phyloP scores from a whole-genome alignment of 78 protist genomes.

The Polysphondylium violaceum region DNA sequence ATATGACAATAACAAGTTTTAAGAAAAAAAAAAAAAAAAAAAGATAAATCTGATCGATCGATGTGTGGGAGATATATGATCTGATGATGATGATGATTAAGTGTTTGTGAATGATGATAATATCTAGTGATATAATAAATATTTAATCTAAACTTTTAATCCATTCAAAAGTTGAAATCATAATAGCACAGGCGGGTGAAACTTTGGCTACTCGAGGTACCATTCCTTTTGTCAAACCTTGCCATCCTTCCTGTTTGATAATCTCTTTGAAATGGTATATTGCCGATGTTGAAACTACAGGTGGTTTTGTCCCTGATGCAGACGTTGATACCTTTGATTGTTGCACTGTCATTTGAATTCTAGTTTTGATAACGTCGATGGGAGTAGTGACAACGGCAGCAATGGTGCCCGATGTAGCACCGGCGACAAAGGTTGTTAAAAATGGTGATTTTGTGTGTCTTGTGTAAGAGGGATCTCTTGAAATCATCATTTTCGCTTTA shows the following conservation, averaged over 20 bases:
- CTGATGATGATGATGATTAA: too few relatives aligned
- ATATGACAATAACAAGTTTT: too few relatives aligned
- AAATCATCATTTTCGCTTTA: constrained; percentile 17
- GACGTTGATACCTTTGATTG: not conserved
- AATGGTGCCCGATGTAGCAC: constrained; percentile 81
- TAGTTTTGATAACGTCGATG: constrained; percentile 88
- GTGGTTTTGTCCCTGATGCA: not conserved
- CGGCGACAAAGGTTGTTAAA: constrained; percentile 64
- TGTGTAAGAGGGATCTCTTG: not conserved
- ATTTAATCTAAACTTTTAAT: too few relatives aligned
- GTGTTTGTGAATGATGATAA: too few relatives aligned
- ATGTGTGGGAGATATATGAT: too few relatives aligned
- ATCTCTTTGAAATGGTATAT: constrained; percentile 20
- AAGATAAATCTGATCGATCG: too few relatives aligned
- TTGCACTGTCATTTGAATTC: constrained; percentile 77
- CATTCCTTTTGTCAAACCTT: constrained; percentile 78
- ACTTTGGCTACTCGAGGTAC: constrained; percentile 85
- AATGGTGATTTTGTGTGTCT: constrained; percentile 27
- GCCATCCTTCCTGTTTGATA: constrained; percentile 65
- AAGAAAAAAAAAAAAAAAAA: too few relatives aligned
- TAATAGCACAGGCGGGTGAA: constrained; percentile 92
- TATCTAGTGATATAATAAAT: too few relatives aligned
- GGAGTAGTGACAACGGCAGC: constrained; percentile 88
- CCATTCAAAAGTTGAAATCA: constrained; percentile 88
- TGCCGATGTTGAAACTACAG: constrained; percentile 3